These are phyloP conservation scores for Penicillium nucicola DNA, from an alignment of 495 filamentous ascomycete genomes.

Conservation along the genomic window DNA sequence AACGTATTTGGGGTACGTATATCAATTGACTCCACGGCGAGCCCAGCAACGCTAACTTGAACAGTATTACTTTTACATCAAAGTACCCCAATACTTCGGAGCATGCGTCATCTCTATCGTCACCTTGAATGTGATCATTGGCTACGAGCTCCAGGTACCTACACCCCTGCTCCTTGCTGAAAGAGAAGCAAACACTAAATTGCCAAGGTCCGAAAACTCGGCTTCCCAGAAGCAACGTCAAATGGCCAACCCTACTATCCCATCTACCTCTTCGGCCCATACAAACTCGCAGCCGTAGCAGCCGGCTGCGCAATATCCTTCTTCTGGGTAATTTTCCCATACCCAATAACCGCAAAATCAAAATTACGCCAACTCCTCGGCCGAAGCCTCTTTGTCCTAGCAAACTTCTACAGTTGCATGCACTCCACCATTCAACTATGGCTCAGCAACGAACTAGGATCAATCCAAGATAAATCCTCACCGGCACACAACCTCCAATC, in stretches of 20 bases:
- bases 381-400: slow-evolving; percentile 64
- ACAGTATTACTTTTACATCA: slow-evolving; percentile 62
- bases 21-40: not conserved
- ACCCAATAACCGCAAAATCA: slow-evolving; percentile 66
- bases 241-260: slow-evolving; percentile 69
- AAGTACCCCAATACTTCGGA: slow-evolving; percentile 56
- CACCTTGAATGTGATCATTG: slow-evolving; percentile 66
- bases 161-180: not conserved
- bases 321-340: slow-evolving; percentile 77
- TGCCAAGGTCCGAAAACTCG: slow-evolving; percentile 56
- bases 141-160: slow-evolving; percentile 70
- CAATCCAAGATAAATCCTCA: slow-evolving; percentile 29
- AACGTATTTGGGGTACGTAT: slow-evolving; percentile 53
- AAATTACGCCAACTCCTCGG: slow-evolving; percentile 64
- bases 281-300: slow-evolving; percentile 65
- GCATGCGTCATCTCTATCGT: slow-evolving; percentile 62
- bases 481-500: slow-evolving; percentile 17
- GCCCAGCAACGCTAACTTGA: not conserved
- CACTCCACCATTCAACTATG: slow-evolving; percentile 62
- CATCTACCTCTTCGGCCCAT: slow-evolving; percentile 65
- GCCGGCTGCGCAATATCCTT: slow-evolving; percentile 70
- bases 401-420: slow-evolving; percentile 67
- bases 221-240: slow-evolving; percentile 47
- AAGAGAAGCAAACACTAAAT: not conserved
- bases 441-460: slow-evolving; percentile 56